Evolutionary conservation across 495 filamentous ascomycete species (phyloP).

Genomic region (Annulohypoxylon moriforme): DNA sequence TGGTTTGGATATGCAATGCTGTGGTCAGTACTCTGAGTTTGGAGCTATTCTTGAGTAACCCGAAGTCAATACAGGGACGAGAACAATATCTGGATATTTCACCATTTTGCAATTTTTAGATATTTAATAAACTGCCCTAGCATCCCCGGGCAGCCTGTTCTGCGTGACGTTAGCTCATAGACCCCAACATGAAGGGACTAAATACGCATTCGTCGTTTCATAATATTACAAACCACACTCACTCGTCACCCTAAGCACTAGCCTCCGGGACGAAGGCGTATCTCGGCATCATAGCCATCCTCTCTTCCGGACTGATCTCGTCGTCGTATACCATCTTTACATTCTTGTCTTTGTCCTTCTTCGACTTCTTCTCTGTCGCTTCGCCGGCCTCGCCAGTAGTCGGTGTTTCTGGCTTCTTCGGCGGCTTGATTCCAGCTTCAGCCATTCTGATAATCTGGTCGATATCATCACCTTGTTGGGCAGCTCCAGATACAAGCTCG

Average conservation of each 20-base stretch:
- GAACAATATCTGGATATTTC: constrained; percentile 8
- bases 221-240: constrained; percentile 22
- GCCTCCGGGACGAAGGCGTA: constrained; percentile 75
- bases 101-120: constrained; percentile 15
- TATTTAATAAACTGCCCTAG: constrained; percentile 9
- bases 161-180: constrained; percentile 20
- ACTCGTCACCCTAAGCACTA: constrained; percentile 26
- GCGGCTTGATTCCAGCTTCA: constrained; percentile 65
- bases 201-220: constrained; percentile 14
- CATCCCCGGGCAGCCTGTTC: constrained; percentile 9
- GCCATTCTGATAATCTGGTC: constrained; percentile 69
- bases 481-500: constrained; percentile 68
- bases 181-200: constrained; percentile 1
- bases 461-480: constrained; percentile 63
- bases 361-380: constrained; percentile 71
- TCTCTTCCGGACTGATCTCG: constrained; percentile 86
- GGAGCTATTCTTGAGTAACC: neutral
- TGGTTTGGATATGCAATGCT: neutral
- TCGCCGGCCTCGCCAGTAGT: constrained; percentile 53
- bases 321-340: constrained; percentile 81
- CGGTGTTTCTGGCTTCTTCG: constrained; percentile 58
- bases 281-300: constrained; percentile 79
- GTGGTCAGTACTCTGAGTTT: neutral
- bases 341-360: constrained; percentile 76
- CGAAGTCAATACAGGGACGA: neutral